These are phyloP conservation scores for Nakazawaea siamensis DNA, from an alignment of 805 yeast genomes.

Conservation along the genomic window DNA sequence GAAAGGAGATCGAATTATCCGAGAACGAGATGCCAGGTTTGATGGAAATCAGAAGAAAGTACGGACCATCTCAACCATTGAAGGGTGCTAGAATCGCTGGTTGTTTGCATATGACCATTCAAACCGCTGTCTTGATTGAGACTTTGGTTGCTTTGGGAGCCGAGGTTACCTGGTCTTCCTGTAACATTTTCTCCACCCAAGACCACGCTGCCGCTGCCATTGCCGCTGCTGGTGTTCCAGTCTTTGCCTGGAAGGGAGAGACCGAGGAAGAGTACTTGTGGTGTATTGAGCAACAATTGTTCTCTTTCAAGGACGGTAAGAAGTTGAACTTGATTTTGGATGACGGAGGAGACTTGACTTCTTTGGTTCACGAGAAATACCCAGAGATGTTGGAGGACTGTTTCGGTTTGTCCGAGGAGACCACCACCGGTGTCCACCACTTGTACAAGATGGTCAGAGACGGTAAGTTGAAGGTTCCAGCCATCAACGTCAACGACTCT, in stretches of 20 bases:
- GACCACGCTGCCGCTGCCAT: slow-evolving; percentile 99
- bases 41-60: slow-evolving; percentile 92
- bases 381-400: slow-evolving; percentile 96
- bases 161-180: slow-evolving; percentile 98
- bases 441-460: slow-evolving; percentile 93
- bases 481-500: slow-evolving; percentile 97
- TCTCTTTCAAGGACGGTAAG: slow-evolving; percentile 92
- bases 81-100: slow-evolving; percentile 99
- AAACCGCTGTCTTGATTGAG: slow-evolving; percentile 98
- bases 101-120: slow-evolving; percentile 98
- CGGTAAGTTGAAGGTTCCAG: slow-evolving; percentile 89
- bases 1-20: slow-evolving; percentile 97
- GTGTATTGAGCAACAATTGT: slow-evolving; percentile 99
- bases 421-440: slow-evolving; percentile 99
- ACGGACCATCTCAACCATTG: slow-evolving; percentile 88
- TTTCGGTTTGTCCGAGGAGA: slow-evolving; percentile 96
- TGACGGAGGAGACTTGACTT: slow-evolving; percentile 98
- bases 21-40: slow-evolving; percentile 99
- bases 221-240: slow-evolving; percentile 99
- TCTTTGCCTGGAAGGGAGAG: slow-evolving; percentile 99
- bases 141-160: slow-evolving; percentile 97
- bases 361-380: slow-evolving; percentile 94
- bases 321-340: slow-evolving; percentile 95
- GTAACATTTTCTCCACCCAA: slow-evolving; percentile 99
- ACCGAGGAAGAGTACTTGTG: slow-evolving; percentile 98